Evolutionary conservation across 805 yeast genomes (phyloP).

Genomic region (Myxozyma neotropica): DNA sequence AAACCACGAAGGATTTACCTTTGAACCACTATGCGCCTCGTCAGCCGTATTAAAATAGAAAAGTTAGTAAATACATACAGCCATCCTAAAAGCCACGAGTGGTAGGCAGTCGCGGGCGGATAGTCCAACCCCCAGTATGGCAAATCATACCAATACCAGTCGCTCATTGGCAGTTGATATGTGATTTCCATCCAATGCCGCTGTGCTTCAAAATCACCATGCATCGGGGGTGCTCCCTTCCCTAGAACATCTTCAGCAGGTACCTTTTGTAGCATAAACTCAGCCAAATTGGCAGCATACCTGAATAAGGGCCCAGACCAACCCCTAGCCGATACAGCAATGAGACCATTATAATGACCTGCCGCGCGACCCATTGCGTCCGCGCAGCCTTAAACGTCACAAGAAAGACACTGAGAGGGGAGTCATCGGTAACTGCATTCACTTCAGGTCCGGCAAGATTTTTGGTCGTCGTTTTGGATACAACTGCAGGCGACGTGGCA

Average conservation of each 20-base stretch:
- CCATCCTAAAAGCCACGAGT: conserved; percentile 74
- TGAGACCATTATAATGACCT: conserved; percentile 65
- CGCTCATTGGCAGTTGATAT: conserved; percentile 62
- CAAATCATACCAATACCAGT: conserved; percentile 90
- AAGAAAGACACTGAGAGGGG: conserved; percentile 79
- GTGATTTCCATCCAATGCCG: conserved; percentile 98
- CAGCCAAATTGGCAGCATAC: conserved; percentile 43
- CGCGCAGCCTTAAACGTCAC: conserved; percentile 77
- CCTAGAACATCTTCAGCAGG: conserved; percentile 6
- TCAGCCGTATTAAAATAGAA: not conserved
- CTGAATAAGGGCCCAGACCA: conserved; percentile 88
- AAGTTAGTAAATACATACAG: conserved; percentile 6
- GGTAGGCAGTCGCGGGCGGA: conserved; percentile 95
- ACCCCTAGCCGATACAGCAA: conserved; percentile 78
- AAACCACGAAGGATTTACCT: conserved; percentile 75
- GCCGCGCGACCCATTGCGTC: conserved; percentile 88
- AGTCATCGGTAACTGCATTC: conserved; percentile 40
- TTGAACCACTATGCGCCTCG: conserved; percentile 53
- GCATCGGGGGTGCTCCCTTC: conserved; percentile 63
- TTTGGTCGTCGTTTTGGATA: not conserved
- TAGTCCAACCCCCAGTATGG: conserved; percentile 97
- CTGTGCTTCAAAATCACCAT: conserved; percentile 97
- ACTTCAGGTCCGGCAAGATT: not conserved
- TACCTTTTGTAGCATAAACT: not conserved
- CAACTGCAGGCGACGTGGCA: not conserved